Percentiles rank a stretch among this genome's conserved stretches.
Conservation (phyloP, 192 early-diverging fungal genomes). For the Fimicolochytrium jonesii region DNA sequence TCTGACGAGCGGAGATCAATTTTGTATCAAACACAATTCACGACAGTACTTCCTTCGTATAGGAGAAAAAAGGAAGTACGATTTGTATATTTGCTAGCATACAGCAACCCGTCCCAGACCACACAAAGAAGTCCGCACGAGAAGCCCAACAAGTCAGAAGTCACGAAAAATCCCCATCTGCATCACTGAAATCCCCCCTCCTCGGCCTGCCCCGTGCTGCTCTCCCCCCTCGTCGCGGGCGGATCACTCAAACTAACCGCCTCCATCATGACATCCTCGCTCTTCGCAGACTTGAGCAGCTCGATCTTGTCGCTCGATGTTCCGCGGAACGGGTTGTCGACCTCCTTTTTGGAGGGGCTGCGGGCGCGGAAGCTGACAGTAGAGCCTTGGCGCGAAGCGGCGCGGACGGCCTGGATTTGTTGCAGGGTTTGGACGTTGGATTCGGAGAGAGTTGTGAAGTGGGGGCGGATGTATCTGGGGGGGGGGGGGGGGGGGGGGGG, state of each 20-base stretch:
- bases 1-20: too few species aligned
- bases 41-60: too few species aligned
- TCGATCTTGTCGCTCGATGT: conserved; percentile 19
- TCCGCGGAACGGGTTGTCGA: neutral
- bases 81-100: too few species aligned
- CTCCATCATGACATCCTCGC: conserved; percentile 20
- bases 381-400: conserved; percentile 6
- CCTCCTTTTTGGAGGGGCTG: conserved; percentile 1
- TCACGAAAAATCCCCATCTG: neutral
- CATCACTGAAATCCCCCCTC: too few species aligned
- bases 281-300: conserved; percentile 3
- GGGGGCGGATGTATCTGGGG: conserved; percentile 43
- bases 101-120: too few species aligned
- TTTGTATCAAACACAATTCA: too few species aligned
- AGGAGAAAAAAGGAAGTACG: too few species aligned
- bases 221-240: neutral
- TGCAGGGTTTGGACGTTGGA: conserved; percentile 18
- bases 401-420: conserved; percentile 7
- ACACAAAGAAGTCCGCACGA: too few species aligned
- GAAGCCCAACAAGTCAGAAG: too few species aligned
- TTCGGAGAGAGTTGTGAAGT: conserved; percentile 38
- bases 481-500: too few species aligned
- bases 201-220: too few species aligned
- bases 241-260: conserved; percentile 21
- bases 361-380: conserved; percentile 10